A percentile compares a stretch with the other conserved stretches of the same genome.
Conservation (phyloP, 371 early-diverging fungal species). For the Saksenaea oblongispora region DNA sequence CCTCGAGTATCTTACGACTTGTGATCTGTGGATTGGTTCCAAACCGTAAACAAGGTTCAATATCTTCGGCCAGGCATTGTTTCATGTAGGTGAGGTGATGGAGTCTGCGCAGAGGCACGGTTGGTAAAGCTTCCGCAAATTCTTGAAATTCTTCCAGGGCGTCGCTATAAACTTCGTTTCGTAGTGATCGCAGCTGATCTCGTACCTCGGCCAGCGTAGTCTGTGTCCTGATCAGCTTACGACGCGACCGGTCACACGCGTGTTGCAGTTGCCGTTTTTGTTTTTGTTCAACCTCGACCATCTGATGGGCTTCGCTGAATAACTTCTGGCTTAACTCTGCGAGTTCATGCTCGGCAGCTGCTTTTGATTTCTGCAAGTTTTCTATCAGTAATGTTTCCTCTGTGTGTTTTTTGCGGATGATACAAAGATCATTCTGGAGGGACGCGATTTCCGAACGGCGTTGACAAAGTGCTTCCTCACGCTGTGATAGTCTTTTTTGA, state of each 20-base stretch:
- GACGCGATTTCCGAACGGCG: constrained; percentile 66
- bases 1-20: constrained; percentile 67
- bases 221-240: constrained; percentile 43
- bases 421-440: constrained; percentile 73
- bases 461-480: neutral
- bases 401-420: constrained; percentile 81
- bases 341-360: constrained; percentile 69
- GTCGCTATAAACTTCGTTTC: constrained; percentile 17
- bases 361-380: constrained; percentile 63
- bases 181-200: constrained; percentile 19
- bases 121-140: constrained; percentile 10
- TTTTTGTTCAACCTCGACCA: constrained; percentile 78
- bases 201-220: constrained; percentile 19
- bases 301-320: constrained; percentile 87
- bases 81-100: constrained; percentile 21
- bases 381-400: constrained; percentile 66
- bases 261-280: constrained; percentile 46
- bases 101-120: constrained; percentile 10
- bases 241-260: constrained; percentile 55
- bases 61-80: constrained; percentile 61
- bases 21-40: constrained; percentile 67
- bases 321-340: constrained; percentile 73
- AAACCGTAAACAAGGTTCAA: constrained; percentile 72
- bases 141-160: constrained; percentile 17
- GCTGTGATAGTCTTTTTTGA: neutral